phyloP scores from a whole-genome alignment of 2,329 filamentous ascomycete genomes.

The Arthrinium phaeospermum region DNA sequence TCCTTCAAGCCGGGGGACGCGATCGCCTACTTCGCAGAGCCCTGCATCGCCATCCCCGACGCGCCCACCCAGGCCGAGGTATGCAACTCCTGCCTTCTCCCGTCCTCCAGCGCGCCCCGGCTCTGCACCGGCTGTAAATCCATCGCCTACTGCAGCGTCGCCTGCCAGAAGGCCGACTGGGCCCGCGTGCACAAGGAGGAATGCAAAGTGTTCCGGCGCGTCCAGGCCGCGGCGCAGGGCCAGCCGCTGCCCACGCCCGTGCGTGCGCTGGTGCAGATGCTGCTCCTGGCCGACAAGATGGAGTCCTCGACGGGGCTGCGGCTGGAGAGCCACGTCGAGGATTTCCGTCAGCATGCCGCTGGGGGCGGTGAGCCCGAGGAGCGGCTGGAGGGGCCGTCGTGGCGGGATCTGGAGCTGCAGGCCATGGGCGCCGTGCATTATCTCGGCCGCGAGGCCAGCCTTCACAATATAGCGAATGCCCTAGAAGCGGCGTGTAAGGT shows the following conservation, averaged over 20 bases:
- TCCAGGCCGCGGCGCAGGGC: constrained; percentile 42
- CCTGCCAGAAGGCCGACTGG: constrained; percentile 64
- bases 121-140: constrained; percentile 61
- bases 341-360: constrained; percentile 19
- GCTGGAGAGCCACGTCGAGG: constrained; percentile 55
- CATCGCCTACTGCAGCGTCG: constrained; percentile 58
- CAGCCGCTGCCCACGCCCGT: constrained; percentile 58
- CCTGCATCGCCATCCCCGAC: constrained; percentile 55
- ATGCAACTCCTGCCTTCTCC: constrained; percentile 57
- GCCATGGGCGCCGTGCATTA: constrained; percentile 56
- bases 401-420: constrained; percentile 56
- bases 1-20: constrained; percentile 50
- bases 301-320: constrained; percentile 37
- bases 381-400: constrained; percentile 35
- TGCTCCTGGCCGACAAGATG: constrained; percentile 46
- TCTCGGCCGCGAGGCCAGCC: constrained; percentile 44
- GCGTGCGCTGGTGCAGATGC: constrained; percentile 57
- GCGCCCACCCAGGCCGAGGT: constrained; percentile 46
- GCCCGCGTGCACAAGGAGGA: constrained; percentile 57
- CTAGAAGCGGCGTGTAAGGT: constrained; percentile 61
- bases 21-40: constrained; percentile 51
- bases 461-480: constrained; percentile 46
- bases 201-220: constrained; percentile 53
- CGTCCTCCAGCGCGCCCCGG: constrained; percentile 30
- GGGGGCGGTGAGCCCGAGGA: constrained; percentile 40